Base-by-base conservation (phyloP, 768 basidiomycete genomes). In the Kwoniella newhampshirensis region DNA sequence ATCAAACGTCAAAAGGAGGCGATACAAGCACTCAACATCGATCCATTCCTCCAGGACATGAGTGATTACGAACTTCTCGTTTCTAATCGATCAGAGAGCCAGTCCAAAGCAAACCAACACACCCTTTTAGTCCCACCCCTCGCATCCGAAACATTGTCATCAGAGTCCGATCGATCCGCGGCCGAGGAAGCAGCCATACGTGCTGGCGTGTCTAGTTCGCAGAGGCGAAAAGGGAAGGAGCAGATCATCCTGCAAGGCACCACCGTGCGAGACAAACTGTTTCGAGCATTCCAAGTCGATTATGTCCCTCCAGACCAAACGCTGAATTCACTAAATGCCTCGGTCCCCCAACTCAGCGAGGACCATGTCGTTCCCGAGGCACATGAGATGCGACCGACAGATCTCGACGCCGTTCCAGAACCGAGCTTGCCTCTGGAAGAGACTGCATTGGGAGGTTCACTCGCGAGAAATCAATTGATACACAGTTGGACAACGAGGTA, bases 401-500 rank as follows among this genome's bases (percentile, higher is more conserved):
- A 74, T 44, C 48, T 68, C 4, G 56, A 72, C 12, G 75, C 77
- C 42, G 65, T 74, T 4, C 78, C 77, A 41, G 57, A 60, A 26
- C 71, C 71, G 82, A 11, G 48, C 56, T 13, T 40, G 79, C 80
- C 50, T 79, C 79, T 21, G 61, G 25, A 57, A 2, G 39, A 23
- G 26, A 36, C n/a, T 5, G 13, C 20, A 57, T 64, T n/a, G 79
- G 80, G 2, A 77, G 84, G 86, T 15, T 79, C 83, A 9, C 87
- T 94, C 75, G 80, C 79, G 57, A 79, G 85, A 21, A 86, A 96
- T 68, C 82, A 86, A 77, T 79, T 84, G 42, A 87, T 96, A 36
- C 83, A 84, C 60, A 89, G 86, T 66, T 94, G 92, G 92, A 86
- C 85, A 7, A 77, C 77, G 54, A 81, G 92, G 44, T 86, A 93